Conservation (phyloP, 352 stramenopile species). For the Phytophthora brassicae region DNA sequence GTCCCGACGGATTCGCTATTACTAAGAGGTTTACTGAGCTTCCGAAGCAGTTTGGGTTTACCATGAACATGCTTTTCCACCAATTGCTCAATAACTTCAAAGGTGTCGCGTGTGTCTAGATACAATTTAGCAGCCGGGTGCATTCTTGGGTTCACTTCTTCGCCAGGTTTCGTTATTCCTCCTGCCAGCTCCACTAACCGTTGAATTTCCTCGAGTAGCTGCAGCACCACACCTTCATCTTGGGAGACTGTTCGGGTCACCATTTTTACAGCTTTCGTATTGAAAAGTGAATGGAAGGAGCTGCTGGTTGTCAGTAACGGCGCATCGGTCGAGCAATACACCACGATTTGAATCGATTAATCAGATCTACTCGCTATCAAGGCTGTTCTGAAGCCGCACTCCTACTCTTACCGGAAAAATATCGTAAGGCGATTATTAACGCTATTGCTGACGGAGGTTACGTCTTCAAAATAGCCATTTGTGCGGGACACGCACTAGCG, state of each 20-base stretch:
- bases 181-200: constrained; percentile 33
- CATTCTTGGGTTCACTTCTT: constrained; percentile 37
- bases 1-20: constrained; percentile 5
- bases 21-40: constrained; percentile 47
- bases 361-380: not conserved
- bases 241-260: constrained; percentile 5
- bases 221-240: constrained; percentile 66
- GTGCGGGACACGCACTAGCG: too few species aligned
- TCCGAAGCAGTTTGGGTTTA: constrained; percentile 51
- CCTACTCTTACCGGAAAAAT: not conserved
- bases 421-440: not conserved
- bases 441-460: constrained; percentile 10
- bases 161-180: constrained; percentile 11
- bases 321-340: constrained; percentile 11
- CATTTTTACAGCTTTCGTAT: constrained; percentile 11
- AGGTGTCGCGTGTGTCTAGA: constrained; percentile 73
- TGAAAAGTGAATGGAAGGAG: constrained; percentile 7
- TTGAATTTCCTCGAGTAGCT: constrained; percentile 77
- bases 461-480: too few species aligned
- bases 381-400: not conserved
- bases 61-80: constrained; percentile 48
- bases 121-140: constrained; percentile 73
- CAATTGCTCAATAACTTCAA: constrained; percentile 61
- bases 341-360: not conserved
- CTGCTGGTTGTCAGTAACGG: constrained; percentile 10